Evolutionary conservation across 2,329 filamentous ascomycete species (phyloP).

Genomic region (Chrysosporium queenslandicum): DNA sequence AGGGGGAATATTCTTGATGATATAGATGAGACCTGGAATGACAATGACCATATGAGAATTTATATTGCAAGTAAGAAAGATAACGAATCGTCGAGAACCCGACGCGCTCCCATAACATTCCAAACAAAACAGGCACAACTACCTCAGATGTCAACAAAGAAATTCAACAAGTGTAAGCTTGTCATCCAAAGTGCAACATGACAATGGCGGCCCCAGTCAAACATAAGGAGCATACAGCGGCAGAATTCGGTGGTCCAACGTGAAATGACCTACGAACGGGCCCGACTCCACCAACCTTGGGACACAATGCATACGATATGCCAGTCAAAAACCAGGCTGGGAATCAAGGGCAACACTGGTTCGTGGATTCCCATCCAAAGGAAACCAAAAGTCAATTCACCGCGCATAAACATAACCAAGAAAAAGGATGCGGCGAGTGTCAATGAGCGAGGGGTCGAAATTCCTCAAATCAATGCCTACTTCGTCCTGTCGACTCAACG

Average conservation of each 20-base stretch:
- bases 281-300: slow-evolving; percentile 7
- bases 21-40: background rate
- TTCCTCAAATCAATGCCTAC: background rate
- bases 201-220: too few relatives aligned
- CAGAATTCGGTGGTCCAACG: too few relatives aligned
- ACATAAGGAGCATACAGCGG: too few relatives aligned
- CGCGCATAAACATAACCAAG: background rate
- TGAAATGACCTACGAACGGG: background rate
- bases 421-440: background rate
- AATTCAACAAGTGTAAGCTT: background rate
- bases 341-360: background rate
- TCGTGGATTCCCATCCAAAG: background rate
- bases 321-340: slow-evolving; percentile 11
- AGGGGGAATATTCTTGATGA: background rate
- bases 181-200: too few relatives aligned
- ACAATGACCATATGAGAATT: background rate
- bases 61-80: slow-evolving; percentile 3
- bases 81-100: background rate
- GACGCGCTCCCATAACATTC: background rate
- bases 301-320: slow-evolving; percentile 9
- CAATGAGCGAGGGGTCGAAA: too few relatives aligned
- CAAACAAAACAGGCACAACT: background rate
- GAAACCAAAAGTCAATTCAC: background rate
- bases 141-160: background rate
- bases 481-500: slow-evolving; percentile 2